Conservation (phyloP, 164 flowering plant genomes). For the Litsea cubeba region DNA sequence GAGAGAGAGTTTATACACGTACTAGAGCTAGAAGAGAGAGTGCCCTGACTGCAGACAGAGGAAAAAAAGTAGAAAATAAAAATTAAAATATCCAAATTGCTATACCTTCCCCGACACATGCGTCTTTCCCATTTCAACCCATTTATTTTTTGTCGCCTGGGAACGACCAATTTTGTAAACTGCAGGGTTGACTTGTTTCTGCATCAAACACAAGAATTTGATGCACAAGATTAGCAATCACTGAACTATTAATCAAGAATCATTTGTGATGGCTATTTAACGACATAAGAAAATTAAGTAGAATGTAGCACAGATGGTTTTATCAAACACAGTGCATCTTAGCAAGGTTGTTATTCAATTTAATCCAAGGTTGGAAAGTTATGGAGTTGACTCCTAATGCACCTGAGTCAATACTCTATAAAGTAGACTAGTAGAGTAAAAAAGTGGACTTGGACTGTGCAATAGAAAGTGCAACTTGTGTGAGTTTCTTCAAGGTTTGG, state of each 20-base stretch:
- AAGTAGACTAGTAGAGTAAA: too few relatives aligned
- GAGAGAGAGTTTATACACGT: neutral
- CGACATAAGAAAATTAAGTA: neutral
- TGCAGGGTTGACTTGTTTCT: constrained; percentile 59
- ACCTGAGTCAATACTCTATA: too few relatives aligned
- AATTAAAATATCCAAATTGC: neutral
- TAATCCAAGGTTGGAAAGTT: too few relatives aligned
- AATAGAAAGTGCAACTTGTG: too few relatives aligned
- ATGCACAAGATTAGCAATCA: neutral
- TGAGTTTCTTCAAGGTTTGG: too few relatives aligned
- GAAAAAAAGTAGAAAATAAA: constrained; percentile 14
- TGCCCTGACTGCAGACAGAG: neutral
- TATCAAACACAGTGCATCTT: too few relatives aligned
- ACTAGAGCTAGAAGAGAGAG: neutral
- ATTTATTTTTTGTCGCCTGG: constrained; percentile 79
- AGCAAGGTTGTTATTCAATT: too few relatives aligned
- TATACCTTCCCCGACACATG: constrained; percentile 67
- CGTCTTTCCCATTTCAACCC: constrained; percentile 79
- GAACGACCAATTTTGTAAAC: constrained; percentile 59
- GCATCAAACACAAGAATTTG: constrained; percentile 25
- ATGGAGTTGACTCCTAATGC: too few relatives aligned
- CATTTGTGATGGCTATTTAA: neutral
- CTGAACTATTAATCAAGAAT: neutral
- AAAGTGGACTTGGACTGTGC: too few relatives aligned
- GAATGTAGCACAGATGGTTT: neutral